Percentiles rank a stretch among this genome's conserved stretches.
Evolutionary conservation across 805 yeast genomes (phyloP).

Genomic region (Millerozyma miso): DNA sequence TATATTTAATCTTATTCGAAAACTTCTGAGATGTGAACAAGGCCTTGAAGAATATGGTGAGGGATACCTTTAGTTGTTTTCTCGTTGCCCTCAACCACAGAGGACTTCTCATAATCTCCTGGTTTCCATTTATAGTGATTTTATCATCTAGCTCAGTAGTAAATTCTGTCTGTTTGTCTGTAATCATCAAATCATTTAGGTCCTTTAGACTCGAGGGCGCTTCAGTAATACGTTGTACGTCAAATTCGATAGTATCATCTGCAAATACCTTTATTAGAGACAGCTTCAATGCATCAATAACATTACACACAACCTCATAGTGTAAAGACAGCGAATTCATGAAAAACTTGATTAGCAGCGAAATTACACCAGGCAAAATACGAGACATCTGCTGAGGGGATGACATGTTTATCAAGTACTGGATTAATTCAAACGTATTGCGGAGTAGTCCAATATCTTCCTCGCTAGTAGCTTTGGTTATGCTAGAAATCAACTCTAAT

Average conservation of each 20-base stretch:
- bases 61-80: slow-evolving; percentile 31
- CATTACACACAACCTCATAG: slow-evolving; percentile 15
- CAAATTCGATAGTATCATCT: slow-evolving; percentile 15
- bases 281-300: slow-evolving; percentile 18
- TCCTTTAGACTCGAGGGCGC: neutral
- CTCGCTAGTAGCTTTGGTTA: slow-evolving; percentile 8
- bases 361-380: slow-evolving; percentile 38
- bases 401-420: slow-evolving; percentile 12
- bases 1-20: slow-evolving; percentile 19
- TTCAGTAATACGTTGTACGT: slow-evolving; percentile 2
- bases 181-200: slow-evolving; percentile 7
- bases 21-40: slow-evolving; percentile 16
- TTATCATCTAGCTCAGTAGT: slow-evolving; percentile 1
- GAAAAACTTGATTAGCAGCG: slow-evolving; percentile 27
- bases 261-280: slow-evolving; percentile 27
- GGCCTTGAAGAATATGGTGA: slow-evolving; percentile 27
- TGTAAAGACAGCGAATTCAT: slow-evolving; percentile 19
- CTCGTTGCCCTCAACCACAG: slow-evolving; percentile 39
- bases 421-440: slow-evolving; percentile 11
- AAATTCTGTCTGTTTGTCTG: slow-evolving; percentile 9
- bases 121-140: slow-evolving; percentile 2
- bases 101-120: slow-evolving; percentile 11
- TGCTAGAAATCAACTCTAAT: slow-evolving; percentile 13
- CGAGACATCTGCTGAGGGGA: slow-evolving; percentile 30
- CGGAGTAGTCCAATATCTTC: slow-evolving; percentile 14